Conservation (phyloP, 768 basidiomycete genomes). For the Macrolepiota albuminosa region DNA sequence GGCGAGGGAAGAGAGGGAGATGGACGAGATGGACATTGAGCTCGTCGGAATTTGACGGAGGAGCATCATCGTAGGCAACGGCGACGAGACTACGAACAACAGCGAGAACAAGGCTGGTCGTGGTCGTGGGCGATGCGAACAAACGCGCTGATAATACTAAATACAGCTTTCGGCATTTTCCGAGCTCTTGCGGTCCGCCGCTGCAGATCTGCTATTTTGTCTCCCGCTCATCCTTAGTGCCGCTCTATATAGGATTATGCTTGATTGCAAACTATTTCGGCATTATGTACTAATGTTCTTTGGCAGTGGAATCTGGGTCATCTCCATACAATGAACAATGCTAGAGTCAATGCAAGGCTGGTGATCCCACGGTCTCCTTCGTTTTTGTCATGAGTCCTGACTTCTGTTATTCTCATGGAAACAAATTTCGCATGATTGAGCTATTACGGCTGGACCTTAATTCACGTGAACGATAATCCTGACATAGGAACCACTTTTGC, state of each 20-base stretch:
- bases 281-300: neutral
- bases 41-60: conserved; percentile 18
- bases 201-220: neutral
- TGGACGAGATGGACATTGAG: conserved; percentile 15
- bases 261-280: too few species aligned
- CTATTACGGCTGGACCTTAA: neutral
- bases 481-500: neutral
- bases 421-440: neutral
- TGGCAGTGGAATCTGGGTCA: neutral
- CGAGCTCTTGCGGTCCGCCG: neutral
- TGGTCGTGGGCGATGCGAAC: conserved; percentile 16
- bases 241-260: neutral
- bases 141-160: conserved; percentile 11
- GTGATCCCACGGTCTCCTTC: neutral
- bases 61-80: conserved; percentile 19
- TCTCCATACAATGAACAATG: neutral
- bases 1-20: conserved; percentile 13
- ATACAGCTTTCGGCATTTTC: conserved; percentile 16
- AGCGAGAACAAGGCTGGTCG: conserved; percentile 18
- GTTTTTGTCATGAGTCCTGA: neutral
- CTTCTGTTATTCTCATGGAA: neutral
- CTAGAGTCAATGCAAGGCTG: neutral
- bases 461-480: neutral
- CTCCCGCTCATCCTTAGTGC: neutral
- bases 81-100: conserved; percentile 16